Evolutionary conservation across 345 rosid genomes (phyloP).

Genomic region (Sonneratia alba): DNA sequence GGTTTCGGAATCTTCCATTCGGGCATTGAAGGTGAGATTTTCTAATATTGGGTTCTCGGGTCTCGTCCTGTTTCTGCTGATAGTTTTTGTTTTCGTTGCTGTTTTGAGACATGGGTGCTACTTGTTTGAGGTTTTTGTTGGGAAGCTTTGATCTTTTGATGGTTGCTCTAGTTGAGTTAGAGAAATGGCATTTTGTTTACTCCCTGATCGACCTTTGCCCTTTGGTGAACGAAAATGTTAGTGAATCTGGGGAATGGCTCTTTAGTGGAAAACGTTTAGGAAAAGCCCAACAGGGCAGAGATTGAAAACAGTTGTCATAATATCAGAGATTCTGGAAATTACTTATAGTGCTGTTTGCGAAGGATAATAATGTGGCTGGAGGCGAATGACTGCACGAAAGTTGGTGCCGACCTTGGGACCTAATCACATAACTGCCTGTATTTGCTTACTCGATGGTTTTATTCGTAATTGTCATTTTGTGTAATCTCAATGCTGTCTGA

Average conservation of each 20-base stretch:
- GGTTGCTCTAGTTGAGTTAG: neutral
- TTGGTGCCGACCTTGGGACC: too few relatives aligned
- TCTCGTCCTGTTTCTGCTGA: neutral
- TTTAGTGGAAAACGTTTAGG: too few relatives aligned
- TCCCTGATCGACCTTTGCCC: too few relatives aligned
- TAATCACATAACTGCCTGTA: neutral
- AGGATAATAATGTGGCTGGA: too few relatives aligned
- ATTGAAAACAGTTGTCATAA: too few relatives aligned
- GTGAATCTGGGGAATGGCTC: neutral
- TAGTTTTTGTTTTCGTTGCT: neutral
- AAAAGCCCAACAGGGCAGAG: too few relatives aligned
- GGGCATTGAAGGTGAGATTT: conserved; percentile 65
- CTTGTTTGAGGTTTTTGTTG: neutral
- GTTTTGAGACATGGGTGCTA: conserved; percentile 6
- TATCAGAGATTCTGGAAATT: too few relatives aligned
- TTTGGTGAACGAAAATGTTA: neutral
- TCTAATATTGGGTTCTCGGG: neutral
- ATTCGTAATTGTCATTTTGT: neutral
- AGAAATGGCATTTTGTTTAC: too few relatives aligned
- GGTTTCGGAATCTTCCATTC: conserved; percentile 92
- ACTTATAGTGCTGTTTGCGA: neutral
- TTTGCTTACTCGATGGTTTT: neutral
- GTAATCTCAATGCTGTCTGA: neutral
- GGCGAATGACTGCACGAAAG: too few relatives aligned
- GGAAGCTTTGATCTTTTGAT: neutral